Evolutionary conservation across 2,329 filamentous ascomycete species (phyloP).

Genomic region (Botrytis galanthina): DNA sequence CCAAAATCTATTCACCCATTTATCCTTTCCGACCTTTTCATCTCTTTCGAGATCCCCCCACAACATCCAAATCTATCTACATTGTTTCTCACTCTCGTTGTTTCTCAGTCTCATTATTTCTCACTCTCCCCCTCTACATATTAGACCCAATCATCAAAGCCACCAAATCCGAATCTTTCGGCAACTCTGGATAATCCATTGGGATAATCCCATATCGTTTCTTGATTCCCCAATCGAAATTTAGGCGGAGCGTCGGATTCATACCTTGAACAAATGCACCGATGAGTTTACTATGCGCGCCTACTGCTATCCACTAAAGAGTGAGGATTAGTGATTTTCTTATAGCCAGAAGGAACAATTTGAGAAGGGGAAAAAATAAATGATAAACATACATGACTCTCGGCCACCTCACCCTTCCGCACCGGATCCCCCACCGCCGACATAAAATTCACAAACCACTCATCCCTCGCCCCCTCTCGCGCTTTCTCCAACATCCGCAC

Average conservation of each 20-base stretch:
- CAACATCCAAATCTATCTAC: not conserved
- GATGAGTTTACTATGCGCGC: constrained; percentile 43
- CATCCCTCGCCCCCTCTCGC: constrained; percentile 21
- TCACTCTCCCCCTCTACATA: constrained; percentile 30
- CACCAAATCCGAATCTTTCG: constrained; percentile 43
- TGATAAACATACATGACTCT: constrained; percentile 40
- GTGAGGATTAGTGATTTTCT: not conserved
- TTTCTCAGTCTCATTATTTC: not conserved
- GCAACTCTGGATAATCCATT: constrained; percentile 34
- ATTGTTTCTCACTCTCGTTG: not conserved
- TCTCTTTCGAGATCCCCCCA: not conserved
- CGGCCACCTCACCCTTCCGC: constrained; percentile 41
- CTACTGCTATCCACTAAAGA: constrained; percentile 43
- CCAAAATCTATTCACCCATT: not conserved
- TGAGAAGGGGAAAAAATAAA: accelerated
- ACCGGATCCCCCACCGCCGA: constrained; percentile 42
- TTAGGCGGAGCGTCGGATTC: constrained; percentile 41
- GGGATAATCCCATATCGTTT: constrained; percentile 35
- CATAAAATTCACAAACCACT: constrained; percentile 47
- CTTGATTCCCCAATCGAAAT: constrained; percentile 34
- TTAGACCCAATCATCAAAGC: constrained; percentile 44
- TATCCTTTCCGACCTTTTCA: not conserved
- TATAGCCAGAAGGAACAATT: too few relatives aligned
- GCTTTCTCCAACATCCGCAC: constrained; percentile 42
- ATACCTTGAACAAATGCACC: constrained; percentile 46